Evolutionary conservation across 192 early-diverging fungal genomes (phyloP).

Genomic region (Coemansia sp.): DNA sequence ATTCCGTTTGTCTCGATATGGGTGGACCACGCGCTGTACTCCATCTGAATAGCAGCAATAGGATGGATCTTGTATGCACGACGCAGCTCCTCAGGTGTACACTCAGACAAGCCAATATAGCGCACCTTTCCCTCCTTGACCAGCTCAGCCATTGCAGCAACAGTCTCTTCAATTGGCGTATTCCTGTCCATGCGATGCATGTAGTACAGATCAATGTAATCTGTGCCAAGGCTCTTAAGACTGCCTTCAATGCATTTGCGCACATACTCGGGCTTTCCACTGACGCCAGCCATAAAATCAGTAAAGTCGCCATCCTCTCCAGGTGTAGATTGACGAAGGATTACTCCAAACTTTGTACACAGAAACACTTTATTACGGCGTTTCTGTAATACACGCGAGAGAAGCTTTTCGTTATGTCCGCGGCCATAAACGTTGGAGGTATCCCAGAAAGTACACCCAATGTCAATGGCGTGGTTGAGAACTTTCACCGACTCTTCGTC

Average conservation of each 20-base stretch:
- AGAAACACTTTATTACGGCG: conserved; percentile 59
- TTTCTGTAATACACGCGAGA: conserved; percentile 54
- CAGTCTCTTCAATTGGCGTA: conserved; percentile 60
- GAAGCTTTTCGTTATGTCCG: conserved; percentile 59
- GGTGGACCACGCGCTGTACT: conserved; percentile 60
- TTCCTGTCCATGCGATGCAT: conserved; percentile 62
- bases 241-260: conserved; percentile 27
- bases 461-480: conserved; percentile 54
- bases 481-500: conserved; percentile 43
- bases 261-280: conserved; percentile 56
- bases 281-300: conserved; percentile 17
- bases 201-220: conserved; percentile 66
- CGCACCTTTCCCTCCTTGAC: conserved; percentile 68
- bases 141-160: conserved; percentile 62
- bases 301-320: conserved; percentile 27
- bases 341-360: conserved; percentile 64
- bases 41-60: conserved; percentile 57
- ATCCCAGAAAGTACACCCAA: conserved; percentile 61
- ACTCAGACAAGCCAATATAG: conserved; percentile 64
- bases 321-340: conserved; percentile 4
- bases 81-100: not conserved
- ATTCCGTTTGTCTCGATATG: conserved; percentile 68
- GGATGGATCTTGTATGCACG: conserved; percentile 28
- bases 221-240: too few relatives aligned
- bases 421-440: conserved; percentile 60